phyloP scores from a whole-genome alignment of 306 rosid genomes.

The Sindora glabra region DNA sequence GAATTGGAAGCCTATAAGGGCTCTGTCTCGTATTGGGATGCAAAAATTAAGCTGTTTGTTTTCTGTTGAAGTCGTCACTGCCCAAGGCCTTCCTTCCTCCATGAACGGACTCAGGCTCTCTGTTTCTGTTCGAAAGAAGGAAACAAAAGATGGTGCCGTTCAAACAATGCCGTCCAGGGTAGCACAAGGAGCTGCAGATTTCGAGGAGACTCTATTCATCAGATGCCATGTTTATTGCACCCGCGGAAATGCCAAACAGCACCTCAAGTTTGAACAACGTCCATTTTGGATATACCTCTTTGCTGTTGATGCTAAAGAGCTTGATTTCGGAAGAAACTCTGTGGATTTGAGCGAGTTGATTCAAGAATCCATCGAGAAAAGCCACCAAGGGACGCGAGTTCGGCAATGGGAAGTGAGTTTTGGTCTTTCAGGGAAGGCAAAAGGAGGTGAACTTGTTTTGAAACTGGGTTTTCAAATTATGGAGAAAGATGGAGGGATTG shows the following conservation, averaged over 20 bases:
- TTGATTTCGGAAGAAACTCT: conserved; percentile 64
- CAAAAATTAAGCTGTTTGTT: conserved; percentile 75
- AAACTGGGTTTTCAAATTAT: conserved; percentile 90
- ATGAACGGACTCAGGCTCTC: conserved; percentile 88
- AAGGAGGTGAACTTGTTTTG: conserved; percentile 77
- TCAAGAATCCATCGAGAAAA: conserved; percentile 64
- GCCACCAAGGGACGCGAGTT: conserved; percentile 52
- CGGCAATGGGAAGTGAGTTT: conserved; percentile 82
- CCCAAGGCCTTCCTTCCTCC: conserved; percentile 86
- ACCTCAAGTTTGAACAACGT: conserved; percentile 68
- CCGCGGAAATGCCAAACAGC: conserved; percentile 40
- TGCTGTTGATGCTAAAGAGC: conserved; percentile 86
- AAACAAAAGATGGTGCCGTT: conserved; percentile 86
- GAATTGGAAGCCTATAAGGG: conserved; percentile 94
- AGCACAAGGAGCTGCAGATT: conserved; percentile 87
- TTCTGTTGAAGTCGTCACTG: conserved; percentile 72
- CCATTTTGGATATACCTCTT: conserved; percentile 68
- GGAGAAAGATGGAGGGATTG: conserved; percentile 91
- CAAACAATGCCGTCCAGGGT: conserved; percentile 95
- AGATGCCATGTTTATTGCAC: conserved; percentile 66
- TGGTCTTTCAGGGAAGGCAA: conserved; percentile 71
- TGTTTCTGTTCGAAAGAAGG: conserved; percentile 81
- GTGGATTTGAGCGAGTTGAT: conserved; percentile 75
- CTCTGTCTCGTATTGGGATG: conserved; percentile 84
- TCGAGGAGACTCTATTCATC: conserved; percentile 86